Evolutionary conservation across 306 rosid genomes (phyloP).

Genomic region (Fragaria vesca): DNA sequence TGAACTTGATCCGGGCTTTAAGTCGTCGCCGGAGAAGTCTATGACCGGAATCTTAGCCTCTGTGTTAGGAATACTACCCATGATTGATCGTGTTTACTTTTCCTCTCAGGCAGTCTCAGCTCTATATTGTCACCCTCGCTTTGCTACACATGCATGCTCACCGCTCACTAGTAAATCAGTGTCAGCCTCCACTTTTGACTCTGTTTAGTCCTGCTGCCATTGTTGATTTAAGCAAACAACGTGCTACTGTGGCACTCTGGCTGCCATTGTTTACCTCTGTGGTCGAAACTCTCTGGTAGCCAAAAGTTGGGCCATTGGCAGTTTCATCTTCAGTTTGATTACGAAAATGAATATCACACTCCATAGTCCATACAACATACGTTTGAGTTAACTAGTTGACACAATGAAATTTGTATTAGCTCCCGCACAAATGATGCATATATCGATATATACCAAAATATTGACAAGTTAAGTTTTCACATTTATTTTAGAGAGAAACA

Average conservation of each 20-base stretch:
- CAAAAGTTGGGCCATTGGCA: too few species aligned
- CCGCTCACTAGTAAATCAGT: not conserved
- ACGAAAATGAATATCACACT: too few species aligned
- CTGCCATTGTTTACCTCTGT: not conserved
- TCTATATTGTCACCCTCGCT: not conserved
- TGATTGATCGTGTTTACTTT: not conserved
- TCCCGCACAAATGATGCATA: too few species aligned
- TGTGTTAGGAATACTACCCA: not conserved
- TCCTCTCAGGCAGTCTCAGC: not conserved
- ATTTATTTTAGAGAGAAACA: too few species aligned
- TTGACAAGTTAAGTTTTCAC: too few species aligned
- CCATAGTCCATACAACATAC: too few species aligned
- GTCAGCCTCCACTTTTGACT: not conserved
- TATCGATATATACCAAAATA: too few species aligned
- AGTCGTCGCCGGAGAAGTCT: not conserved
- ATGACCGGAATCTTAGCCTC: constrained; percentile 10
- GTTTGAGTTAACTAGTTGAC: too few species aligned
- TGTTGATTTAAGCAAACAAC: not conserved
- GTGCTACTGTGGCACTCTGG: not conserved
- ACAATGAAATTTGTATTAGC: too few species aligned
- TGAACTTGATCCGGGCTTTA: constrained; percentile 1
- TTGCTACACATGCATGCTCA: not conserved
- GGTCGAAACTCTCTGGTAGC: not conserved
- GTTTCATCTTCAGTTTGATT: too few species aligned
- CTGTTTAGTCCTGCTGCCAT: not conserved